phyloP scores from a whole-genome alignment of 257 asterid species.

The Solanum sitiens region DNA sequence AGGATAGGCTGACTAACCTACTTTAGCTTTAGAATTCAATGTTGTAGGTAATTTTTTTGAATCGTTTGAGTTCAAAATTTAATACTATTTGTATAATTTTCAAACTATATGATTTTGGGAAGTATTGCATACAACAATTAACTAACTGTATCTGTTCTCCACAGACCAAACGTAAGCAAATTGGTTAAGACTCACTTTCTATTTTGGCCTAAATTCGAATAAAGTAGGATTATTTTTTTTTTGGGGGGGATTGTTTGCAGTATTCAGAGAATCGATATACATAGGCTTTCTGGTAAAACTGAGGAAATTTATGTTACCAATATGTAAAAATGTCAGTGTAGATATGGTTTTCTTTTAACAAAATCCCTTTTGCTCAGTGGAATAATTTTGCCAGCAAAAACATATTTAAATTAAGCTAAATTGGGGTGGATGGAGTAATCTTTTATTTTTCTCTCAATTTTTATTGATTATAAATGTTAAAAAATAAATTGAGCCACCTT shows the following conservation, averaged over 20 bases:
- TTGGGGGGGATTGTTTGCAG: background rate
- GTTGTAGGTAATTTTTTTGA: background rate
- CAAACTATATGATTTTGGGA: background rate
- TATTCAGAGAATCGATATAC: background rate
- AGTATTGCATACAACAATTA: background rate
- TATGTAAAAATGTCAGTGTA: background rate
- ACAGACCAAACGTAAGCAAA: background rate
- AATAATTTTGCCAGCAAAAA: no score
- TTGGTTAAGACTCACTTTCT: background rate
- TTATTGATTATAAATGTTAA: background rate
- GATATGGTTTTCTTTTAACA: background rate
- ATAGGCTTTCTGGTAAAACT: background rate
- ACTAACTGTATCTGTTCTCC: background rate
- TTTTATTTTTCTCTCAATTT: background rate
- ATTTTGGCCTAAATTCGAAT: background rate
- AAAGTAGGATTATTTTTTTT: background rate
- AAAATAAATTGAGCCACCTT: background rate
- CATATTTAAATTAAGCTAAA: no score
- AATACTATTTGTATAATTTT: background rate
- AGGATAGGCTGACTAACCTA: background rate
- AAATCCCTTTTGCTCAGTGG: no score
- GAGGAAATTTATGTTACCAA: background rate
- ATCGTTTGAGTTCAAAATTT: background rate
- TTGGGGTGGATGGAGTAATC: background rate
- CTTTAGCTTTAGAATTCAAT: background rate